Base-by-base conservation (phyloP, 2,329 filamentous ascomycete genomes). In the Parastagonospora avenae region DNA sequence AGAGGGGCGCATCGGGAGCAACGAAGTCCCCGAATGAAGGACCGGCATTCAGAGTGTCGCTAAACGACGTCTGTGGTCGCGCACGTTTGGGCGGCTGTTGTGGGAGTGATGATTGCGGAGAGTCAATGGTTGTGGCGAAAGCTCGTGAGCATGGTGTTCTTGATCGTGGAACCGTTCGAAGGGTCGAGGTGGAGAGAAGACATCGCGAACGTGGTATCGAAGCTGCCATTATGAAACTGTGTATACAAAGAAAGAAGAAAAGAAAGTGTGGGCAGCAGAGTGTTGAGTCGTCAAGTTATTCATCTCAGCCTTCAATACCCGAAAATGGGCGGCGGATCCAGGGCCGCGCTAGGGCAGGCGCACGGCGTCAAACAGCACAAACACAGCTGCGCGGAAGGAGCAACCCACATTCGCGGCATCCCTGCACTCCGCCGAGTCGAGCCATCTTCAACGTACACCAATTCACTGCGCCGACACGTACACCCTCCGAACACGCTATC, bases 21-120 rank as follows among this genome's bases (percentile, higher is more conserved):
- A 87, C 79, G 56, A 89, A 88, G 63, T 88, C 85, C 28, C 76
- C 71, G 65, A 89, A 87, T 0, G 85, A 84, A 10, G 86, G 86
- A 0, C 86, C 86, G 5, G 80, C 73, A 64, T 88, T 88, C 42
- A 88, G 76, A 48, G 82, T 83, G 70, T 88, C 85, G 54, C 75
- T 77, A 72, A 89, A 88, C 2, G 76, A 73, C 11, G 83, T 87
- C 28, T 77, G 63, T 35, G 73, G 76, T 50, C 80, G 73, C 46
- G 61, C 59, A 7, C 71, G 65, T 48, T 66, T 67, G n/a, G 59
- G 52, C 2, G 61, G 61, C n/a, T 63, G 42, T 44, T 63, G 53
- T 43, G 66, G 39, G 8, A 51, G 41, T 33, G 62, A 38, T 15
- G 52, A 58, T 32, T 62, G 59, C 2, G 62, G 55, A 29, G 66